phyloP scores from a whole-genome alignment of 257 asterid genomes.

The Ajuga chamaepitys region DNA sequence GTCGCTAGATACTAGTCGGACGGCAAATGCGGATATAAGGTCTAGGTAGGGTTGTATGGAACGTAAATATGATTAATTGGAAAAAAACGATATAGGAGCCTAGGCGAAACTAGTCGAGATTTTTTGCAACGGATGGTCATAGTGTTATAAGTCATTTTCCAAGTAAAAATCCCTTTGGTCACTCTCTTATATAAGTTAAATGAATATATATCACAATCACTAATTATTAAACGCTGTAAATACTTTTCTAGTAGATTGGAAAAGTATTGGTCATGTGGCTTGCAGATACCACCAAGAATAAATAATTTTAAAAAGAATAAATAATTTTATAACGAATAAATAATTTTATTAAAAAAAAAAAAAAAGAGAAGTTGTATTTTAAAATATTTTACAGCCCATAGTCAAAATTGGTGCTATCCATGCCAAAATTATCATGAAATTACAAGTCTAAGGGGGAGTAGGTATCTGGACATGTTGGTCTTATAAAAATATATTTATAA shows the following conservation, averaged over 20 bases:
- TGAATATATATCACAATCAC: too few relatives aligned
- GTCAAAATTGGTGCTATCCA: constrained; percentile 9
- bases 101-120: too few relatives aligned
- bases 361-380: constrained; percentile 7
- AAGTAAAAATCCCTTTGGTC: neutral
- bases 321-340: too few relatives aligned
- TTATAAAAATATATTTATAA: too few relatives aligned
- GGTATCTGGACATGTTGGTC: constrained; percentile 6
- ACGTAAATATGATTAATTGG: too few relatives aligned
- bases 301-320: too few relatives aligned
- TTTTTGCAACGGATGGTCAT: too few relatives aligned
- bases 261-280: constrained; percentile 16
- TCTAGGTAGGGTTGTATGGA: too few relatives aligned
- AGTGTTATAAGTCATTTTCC: too few relatives aligned
- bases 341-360: neutral
- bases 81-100: too few relatives aligned
- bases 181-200: neutral
- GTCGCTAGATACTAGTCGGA: too few relatives aligned
- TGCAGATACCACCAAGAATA: neutral
- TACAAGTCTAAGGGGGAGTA: neutral
- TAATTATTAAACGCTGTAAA: neutral
- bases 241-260: constrained; percentile 11
- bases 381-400: neutral
- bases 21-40: too few relatives aligned
- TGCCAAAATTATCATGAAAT: neutral